Evolutionary conservation across 176 grass and related monocot species (phyloP).

Genomic region (Rhynchospora breviuscula): DNA sequence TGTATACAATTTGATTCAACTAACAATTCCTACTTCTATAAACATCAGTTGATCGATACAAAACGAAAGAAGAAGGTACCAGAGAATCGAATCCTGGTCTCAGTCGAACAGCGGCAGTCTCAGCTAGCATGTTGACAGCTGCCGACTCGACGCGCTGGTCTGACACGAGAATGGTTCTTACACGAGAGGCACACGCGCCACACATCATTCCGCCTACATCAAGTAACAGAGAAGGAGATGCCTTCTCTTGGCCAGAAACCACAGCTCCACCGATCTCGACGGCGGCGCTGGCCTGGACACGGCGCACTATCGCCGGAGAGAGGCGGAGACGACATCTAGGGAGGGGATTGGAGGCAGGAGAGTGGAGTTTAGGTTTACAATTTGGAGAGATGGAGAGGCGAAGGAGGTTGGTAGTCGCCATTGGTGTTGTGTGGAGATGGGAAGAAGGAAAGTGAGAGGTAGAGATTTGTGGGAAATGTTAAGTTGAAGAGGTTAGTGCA

Average conservation of each 20-base stretch:
- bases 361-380: constrained; percentile 12
- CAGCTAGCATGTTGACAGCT: constrained; percentile 78
- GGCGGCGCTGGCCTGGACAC: constrained; percentile 33
- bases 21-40: neutral
- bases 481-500: neutral
- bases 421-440: constrained; percentile 15
- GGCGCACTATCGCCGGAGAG: neutral
- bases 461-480: constrained; percentile 11
- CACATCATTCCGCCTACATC: constrained; percentile 98
- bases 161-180: constrained; percentile 59
- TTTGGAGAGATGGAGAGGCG: constrained; percentile 1
- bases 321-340: neutral
- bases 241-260: neutral
- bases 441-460: neutral
- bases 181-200: constrained; percentile 79
- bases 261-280: constrained; percentile 23
- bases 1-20: neutral
- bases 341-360: neutral
- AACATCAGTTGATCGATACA: neutral
- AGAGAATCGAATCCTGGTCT: constrained; percentile 12
- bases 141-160: constrained; percentile 66
- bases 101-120: constrained; percentile 75
- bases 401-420: constrained; percentile 39
- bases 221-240: constrained; percentile 46
- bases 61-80: neutral